These are phyloP conservation scores for Euphorbia lathyris DNA, from an alignment of 345 rosid genomes.

Conservation along the genomic window DNA sequence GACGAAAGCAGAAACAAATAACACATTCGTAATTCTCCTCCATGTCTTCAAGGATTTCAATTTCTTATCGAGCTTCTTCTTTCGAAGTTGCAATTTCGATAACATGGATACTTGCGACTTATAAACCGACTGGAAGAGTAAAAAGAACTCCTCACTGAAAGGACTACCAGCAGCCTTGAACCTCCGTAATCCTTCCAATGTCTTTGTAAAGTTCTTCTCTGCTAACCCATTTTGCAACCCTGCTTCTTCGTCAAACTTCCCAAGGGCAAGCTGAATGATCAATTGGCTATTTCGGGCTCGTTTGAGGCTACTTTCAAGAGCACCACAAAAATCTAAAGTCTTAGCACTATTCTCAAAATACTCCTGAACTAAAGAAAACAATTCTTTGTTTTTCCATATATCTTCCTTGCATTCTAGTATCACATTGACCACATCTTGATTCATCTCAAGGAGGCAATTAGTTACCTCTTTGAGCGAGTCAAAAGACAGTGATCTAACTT, in stretches of 20 bases:
- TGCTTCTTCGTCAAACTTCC: constrained; percentile 59
- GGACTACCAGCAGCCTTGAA: constrained; percentile 73
- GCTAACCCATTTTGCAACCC: constrained; percentile 17
- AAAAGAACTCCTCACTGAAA: constrained; percentile 59
- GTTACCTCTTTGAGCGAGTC: constrained; percentile 79
- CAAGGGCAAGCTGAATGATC: constrained; percentile 59
- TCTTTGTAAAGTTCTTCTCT: constrained; percentile 49
- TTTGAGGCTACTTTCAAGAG: constrained; percentile 61
- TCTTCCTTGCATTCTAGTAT: constrained; percentile 66
- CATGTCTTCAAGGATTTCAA: constrained; percentile 56
- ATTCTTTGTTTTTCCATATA: constrained; percentile 63
- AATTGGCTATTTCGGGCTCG: constrained; percentile 66
- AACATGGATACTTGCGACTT: constrained; percentile 55
- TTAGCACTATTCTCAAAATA: constrained; percentile 63
- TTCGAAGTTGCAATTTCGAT: constrained; percentile 39
- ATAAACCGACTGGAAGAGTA: constrained; percentile 44
- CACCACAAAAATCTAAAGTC: constrained; percentile 72
- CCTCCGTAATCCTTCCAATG: constrained; percentile 58
- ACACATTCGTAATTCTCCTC: constrained; percentile 69
- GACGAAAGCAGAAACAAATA: constrained; percentile 65
- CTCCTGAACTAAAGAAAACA: constrained; percentile 59
- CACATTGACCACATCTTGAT: constrained; percentile 73
- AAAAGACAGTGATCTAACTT: constrained; percentile 54
- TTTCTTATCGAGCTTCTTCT: constrained; percentile 65
- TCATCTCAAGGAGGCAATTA: constrained; percentile 65